A percentile compares a stretch with the other conserved stretches of the same genome.
phyloP scores from a whole-genome alignment of 2,329 filamentous ascomycete genomes.

The Coniochaeta ligniaria region DNA sequence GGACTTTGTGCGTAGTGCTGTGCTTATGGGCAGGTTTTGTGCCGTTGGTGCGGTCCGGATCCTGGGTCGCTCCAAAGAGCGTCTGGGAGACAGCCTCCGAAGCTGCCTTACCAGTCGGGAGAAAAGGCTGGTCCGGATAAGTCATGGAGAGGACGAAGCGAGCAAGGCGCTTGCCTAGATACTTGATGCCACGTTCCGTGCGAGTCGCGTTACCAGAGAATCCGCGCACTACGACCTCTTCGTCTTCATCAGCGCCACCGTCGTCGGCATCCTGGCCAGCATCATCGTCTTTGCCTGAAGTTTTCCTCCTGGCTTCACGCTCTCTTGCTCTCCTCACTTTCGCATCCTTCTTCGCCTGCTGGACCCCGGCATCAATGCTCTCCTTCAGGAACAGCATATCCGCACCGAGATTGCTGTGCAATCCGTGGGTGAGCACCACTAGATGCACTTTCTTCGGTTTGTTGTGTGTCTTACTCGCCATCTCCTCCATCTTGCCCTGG shows the following conservation, averaged over 20 bases:
- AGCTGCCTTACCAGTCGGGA: conserved; percentile 53
- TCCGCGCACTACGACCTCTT: conserved; percentile 82
- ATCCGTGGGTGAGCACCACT: conserved; percentile 85
- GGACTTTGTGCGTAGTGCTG: conserved; percentile 41
- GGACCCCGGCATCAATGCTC: conserved; percentile 81
- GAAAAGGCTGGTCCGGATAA: conserved; percentile 86
- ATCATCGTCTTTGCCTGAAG: conserved; percentile 5
- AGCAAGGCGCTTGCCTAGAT: conserved; percentile 87
- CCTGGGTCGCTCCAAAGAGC: conserved; percentile 14
- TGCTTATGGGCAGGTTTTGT: conserved; percentile 33
- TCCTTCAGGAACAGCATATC: conserved; percentile 98
- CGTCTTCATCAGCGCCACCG: conserved; percentile 57
- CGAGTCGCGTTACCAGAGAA: conserved; percentile 85
- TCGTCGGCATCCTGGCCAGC: conserved; percentile 9
- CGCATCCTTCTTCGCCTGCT: conserved; percentile 64
- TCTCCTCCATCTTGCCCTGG: conserved; percentile 1
- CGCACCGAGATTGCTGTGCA: conserved; percentile 91
- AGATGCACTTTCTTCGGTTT: conserved; percentile 79
- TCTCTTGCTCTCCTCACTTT: conserved; percentile 51
- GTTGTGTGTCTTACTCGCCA: conserved; percentile 31
- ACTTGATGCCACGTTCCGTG: conserved; percentile 94
- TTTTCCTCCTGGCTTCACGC: conserved; percentile 25
- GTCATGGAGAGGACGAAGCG: conserved; percentile 86
- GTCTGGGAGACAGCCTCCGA: conserved; percentile 33
- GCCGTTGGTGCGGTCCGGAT: conserved; percentile 30